Base-by-base conservation (phyloP, 441 rosid genomes). In the Syzygium malaccense region DNA sequence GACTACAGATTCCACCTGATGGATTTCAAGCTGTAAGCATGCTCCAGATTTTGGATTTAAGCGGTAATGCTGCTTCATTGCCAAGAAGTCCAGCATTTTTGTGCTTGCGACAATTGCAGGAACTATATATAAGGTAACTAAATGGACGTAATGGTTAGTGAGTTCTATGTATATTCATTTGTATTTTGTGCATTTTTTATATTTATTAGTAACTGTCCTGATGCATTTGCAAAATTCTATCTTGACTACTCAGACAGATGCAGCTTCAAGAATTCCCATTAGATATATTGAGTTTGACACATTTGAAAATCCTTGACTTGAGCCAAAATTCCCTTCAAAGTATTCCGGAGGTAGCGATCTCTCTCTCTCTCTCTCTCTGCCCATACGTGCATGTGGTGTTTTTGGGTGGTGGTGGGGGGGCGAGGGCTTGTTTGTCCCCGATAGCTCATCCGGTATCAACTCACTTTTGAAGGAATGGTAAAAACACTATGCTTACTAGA, bases 101-200 rank as follows among this genome's bases (percentile, higher is more conserved):
- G 17, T 86, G 92, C 92, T 90, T 98, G 92, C 91, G 91, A 87
- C 95, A 92, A 86, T 93, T 98, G 91, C 93, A 93, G 91, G 99
- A 96, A 96, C 97, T 98, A 91, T 95, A 96, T 91, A 92, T 98
- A 87, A 96, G 99, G 99, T 97, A 86, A 93, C 88, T n/a, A 80
- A 66, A 78, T 66, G 89, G 86, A 87, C 90, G 55, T 60, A 88
- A 41, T 88, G 58, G 64, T 85, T n/a, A 15, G 51, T 85, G 85
- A 86, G 18, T 86, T 41, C 41, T 53, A n/a, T 91, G 89, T 62
- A 56, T 32, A 55, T 25, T 30, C 3, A 2, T 85, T 7, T 68
- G 20, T 28, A 10, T 75, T 53, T 37, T 86, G 14, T 78, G 79
- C 58, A 17, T 60, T 14, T 30, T 62, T 28, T 48, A 53, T 37